A percentile compares a stretch with the other conserved stretches of the same genome.
Conservation (phyloP, 2,329 filamentous ascomycete species). For the Metarhizium robertsii region DNA sequence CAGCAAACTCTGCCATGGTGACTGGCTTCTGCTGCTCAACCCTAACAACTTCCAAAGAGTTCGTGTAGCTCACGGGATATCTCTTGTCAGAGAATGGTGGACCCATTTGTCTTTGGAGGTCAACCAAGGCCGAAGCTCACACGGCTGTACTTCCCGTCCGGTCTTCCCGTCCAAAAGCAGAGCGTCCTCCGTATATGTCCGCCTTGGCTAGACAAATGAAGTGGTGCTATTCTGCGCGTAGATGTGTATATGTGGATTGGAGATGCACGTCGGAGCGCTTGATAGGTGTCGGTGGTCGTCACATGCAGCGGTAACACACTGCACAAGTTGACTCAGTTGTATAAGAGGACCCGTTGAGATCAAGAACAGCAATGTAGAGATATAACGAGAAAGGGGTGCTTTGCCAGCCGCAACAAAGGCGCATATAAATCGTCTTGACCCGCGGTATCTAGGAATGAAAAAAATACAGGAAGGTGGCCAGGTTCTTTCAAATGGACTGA, state of each 20-base stretch:
- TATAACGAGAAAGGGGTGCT: not conserved
- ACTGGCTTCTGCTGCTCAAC: constrained; percentile 20
- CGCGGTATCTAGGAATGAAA: not conserved
- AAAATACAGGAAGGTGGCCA: not conserved
- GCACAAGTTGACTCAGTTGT: not conserved
- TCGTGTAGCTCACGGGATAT: constrained; percentile 23
- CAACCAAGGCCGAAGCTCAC: constrained; percentile 8
- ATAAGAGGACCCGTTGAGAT: not conserved
- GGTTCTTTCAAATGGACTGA: not conserved
- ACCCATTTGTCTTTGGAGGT: constrained; percentile 15
- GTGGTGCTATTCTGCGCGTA: not conserved
- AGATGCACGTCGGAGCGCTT: not conserved
- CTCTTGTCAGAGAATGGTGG: constrained; percentile 18
- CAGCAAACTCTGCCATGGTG: constrained; percentile 16
- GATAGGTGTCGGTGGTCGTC: not conserved
- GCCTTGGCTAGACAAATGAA: not conserved
- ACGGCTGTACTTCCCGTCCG: not conserved
- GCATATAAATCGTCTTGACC: not conserved
- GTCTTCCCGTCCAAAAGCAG: not conserved
- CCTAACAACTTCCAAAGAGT: constrained; percentile 12
- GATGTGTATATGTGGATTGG: not conserved
- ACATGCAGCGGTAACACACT: not conserved
- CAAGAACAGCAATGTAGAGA: not conserved
- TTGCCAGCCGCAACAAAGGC: not conserved
- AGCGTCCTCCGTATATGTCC: not conserved